Evolutionary conservation across 345 rosid genomes (phyloP).

Genomic region (Aethionema arabicum): DNA sequence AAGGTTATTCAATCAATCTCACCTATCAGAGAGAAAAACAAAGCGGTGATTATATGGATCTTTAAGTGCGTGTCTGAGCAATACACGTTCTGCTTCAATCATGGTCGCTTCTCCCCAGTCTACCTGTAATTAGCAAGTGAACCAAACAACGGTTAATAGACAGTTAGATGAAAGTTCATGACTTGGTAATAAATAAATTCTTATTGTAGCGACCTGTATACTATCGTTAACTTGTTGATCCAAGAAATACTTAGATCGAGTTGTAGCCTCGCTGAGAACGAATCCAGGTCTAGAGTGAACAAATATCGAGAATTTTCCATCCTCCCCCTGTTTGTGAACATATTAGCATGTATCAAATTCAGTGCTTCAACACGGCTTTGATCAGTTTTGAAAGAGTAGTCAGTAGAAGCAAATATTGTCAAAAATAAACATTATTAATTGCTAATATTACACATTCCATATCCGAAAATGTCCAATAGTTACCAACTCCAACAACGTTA

Average conservation of each 20-base stretch:
- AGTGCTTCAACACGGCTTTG: not conserved
- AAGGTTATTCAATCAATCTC: slow-evolving; percentile 30
- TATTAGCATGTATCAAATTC: slow-evolving; percentile 1
- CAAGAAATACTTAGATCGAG: slow-evolving; percentile 69
- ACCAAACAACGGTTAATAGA: not conserved
- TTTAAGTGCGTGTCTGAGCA: slow-evolving; percentile 82
- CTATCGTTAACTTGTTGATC: slow-evolving; percentile 88
- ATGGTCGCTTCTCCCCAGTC: slow-evolving; percentile 97
- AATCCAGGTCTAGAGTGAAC: slow-evolving; percentile 99
- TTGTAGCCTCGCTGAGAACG: slow-evolving; percentile 70
- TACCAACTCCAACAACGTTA: slow-evolving; percentile 1
- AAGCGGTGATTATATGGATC: slow-evolving; percentile 79
- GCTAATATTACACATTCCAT: not conserved
- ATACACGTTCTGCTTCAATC: slow-evolving; percentile 92
- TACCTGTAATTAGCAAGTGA: slow-evolving; percentile 53
- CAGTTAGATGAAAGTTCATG: not conserved
- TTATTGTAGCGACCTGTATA: slow-evolving; percentile 57
- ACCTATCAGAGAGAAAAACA: slow-evolving; percentile 97
- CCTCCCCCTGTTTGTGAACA: slow-evolving; percentile 60
- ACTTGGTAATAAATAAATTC: not conserved
- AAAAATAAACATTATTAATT: not conserved
- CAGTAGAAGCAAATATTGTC: not conserved
- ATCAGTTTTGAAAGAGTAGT: not conserved
- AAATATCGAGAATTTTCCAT: slow-evolving; percentile 67
- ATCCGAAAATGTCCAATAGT: not conserved